Conservation (phyloP, 495 filamentous ascomycete species). For the Xylaria telfairii region DNA sequence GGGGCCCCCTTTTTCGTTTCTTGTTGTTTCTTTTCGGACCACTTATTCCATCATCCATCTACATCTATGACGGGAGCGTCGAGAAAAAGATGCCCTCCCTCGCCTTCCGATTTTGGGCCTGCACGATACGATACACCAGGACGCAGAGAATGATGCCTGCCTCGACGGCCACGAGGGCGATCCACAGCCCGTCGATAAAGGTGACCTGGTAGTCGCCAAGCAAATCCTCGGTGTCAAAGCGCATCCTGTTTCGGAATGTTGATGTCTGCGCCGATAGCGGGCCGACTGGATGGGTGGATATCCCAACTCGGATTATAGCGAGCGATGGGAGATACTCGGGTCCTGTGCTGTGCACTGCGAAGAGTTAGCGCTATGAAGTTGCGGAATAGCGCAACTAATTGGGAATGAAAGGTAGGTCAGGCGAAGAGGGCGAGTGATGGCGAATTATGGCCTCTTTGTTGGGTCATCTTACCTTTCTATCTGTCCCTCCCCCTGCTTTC, state of each 20-base stretch:
- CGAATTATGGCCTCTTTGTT: background rate
- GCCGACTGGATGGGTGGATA: background rate
- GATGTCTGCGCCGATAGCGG: constrained; percentile 14
- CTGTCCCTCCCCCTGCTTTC: background rate
- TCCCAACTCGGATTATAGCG: background rate
- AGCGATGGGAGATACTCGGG: background rate
- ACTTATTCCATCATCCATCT: background rate
- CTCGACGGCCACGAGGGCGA: constrained; percentile 50
- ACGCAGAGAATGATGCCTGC: constrained; percentile 49
- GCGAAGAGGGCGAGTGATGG: background rate
- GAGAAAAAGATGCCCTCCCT: constrained; percentile 8
- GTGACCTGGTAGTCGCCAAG: constrained; percentile 45
- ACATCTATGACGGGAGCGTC: constrained; percentile 2
- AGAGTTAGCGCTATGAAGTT: background rate
- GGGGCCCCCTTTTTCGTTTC: background rate
- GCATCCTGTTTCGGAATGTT: constrained; percentile 1
- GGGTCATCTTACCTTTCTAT: constrained; percentile 9
- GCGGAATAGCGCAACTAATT: too few species aligned
- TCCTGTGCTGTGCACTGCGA: background rate
- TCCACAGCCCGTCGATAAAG: constrained; percentile 54
- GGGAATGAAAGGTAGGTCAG: background rate
- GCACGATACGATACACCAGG: constrained; percentile 35
- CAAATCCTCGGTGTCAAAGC: constrained; percentile 35
- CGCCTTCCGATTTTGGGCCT: constrained; percentile 22
- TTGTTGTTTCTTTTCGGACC: background rate